phyloP scores from a whole-genome alignment of 1,284 basidiomycete genomes.

The Irpex sp. region DNA sequence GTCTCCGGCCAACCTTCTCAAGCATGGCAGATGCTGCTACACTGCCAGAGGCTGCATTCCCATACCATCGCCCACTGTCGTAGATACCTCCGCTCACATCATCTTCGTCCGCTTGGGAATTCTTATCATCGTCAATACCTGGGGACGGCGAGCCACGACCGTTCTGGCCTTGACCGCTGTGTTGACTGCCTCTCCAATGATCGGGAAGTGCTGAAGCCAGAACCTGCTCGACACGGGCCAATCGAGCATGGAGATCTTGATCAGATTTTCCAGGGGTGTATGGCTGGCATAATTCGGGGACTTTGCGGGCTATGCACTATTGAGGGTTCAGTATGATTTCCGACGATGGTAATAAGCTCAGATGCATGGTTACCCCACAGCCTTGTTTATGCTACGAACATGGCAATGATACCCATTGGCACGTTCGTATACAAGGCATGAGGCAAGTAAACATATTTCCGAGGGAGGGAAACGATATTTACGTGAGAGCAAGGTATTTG shows the following conservation, averaged over 20 bases:
- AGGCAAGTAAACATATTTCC: background rate
- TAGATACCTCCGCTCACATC: constrained; percentile 73
- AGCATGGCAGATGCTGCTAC: constrained; percentile 73
- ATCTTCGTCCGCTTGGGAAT: constrained; percentile 68
- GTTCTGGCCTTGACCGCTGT: constrained; percentile 27
- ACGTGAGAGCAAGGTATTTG: constrained; percentile 82
- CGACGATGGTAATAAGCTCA: background rate
- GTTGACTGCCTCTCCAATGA: constrained; percentile 43
- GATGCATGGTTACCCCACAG: constrained; percentile 1
- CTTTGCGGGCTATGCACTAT: constrained; percentile 77
- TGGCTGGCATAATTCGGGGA: constrained; percentile 79
- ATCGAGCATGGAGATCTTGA: constrained; percentile 69
- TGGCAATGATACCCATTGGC: background rate
- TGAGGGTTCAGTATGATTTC: constrained; percentile 5
- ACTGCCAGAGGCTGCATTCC: constrained; percentile 75
- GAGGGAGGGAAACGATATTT: constrained; percentile 16
- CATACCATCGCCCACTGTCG: constrained; percentile 81
- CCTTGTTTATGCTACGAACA: background rate
- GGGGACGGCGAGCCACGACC: constrained; percentile 45
- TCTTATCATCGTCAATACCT: constrained; percentile 55
- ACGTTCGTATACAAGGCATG: background rate
- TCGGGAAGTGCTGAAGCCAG: constrained; percentile 76
- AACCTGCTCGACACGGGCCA: constrained; percentile 74
- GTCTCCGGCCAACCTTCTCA: constrained; percentile 56
- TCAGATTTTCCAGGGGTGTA: constrained; percentile 83